Conservation (phyloP, 495 filamentous ascomycete genomes). For the Friedmanniomyces simplex region DNA sequence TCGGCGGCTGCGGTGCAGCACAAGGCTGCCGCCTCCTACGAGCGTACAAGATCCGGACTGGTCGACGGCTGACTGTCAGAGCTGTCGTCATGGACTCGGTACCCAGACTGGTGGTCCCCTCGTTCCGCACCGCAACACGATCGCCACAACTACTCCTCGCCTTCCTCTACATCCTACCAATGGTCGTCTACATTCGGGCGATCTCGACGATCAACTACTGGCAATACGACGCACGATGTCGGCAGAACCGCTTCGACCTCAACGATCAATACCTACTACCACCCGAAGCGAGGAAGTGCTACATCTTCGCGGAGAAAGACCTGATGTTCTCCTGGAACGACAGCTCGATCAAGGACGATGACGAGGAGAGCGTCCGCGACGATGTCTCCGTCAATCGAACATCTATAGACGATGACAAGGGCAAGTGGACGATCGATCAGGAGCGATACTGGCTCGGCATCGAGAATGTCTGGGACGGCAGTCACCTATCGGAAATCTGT, state of each 20-base stretch:
- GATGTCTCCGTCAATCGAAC: conserved; percentile 7
- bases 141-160: conserved; percentile 1
- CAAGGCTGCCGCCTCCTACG: conserved; percentile 10
- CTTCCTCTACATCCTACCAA: neutral
- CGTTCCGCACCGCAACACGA: neutral
- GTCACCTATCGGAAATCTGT: no score
- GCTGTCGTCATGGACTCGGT: conserved; percentile 12
- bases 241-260: conserved; percentile 7
- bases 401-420: conserved; percentile 10
- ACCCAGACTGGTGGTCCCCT: neutral
- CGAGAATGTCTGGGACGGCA: conserved; percentile 16
- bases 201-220: conserved; percentile 4
- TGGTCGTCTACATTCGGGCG: neutral
- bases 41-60: conserved; percentile 4
- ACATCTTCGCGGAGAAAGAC: conserved; percentile 12
- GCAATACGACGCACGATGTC: conserved; percentile 1
- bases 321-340: conserved; percentile 18
- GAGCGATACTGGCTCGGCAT: conserved; percentile 17
- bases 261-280: conserved; percentile 8
- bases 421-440: conserved; percentile 12
- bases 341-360: neutral
- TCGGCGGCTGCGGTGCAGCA: conserved; percentile 5
- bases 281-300: conserved; percentile 3
- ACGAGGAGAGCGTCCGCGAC: neutral
- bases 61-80: neutral